Conservation (phyloP, 148 eudicot genomes). For the Gaultheria prostrata region DNA sequence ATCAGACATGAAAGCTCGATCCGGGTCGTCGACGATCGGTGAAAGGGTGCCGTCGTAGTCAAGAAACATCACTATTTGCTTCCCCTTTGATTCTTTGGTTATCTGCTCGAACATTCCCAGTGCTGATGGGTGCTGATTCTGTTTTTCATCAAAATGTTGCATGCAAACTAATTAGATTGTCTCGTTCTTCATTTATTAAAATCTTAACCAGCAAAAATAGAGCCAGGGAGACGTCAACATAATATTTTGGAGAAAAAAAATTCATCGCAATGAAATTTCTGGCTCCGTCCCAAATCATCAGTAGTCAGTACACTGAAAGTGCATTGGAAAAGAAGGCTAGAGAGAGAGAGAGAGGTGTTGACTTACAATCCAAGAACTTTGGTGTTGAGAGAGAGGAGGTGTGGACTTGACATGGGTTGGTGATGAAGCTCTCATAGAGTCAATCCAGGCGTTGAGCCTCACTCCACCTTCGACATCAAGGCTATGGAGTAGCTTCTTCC, state of each 20-base stretch:
- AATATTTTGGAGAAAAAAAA: too few species aligned
- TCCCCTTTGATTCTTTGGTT: constrained; percentile 65
- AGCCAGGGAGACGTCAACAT: too few species aligned
- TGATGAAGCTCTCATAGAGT: constrained; percentile 80
- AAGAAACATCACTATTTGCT: constrained; percentile 69
- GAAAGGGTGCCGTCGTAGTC: constrained; percentile 46
- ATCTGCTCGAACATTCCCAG: constrained; percentile 71
- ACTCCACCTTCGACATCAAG: constrained; percentile 40
- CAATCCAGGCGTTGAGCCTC: constrained; percentile 61
- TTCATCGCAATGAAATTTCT: too few species aligned
- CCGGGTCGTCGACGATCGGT: constrained; percentile 59
- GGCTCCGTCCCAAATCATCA: too few species aligned
- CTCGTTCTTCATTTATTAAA: neutral
- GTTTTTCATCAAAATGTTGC: constrained; percentile 11
- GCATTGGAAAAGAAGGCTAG: neutral
- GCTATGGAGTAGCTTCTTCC: constrained; percentile 46
- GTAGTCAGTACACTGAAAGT: too few species aligned
- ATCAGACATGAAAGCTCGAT: constrained; percentile 73
- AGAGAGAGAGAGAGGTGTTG: constrained; percentile 12
- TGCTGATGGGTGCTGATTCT: constrained; percentile 54
- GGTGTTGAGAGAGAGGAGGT: constrained; percentile 26
- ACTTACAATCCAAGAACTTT: constrained; percentile 45
- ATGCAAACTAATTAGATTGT: neutral
- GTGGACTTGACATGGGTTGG: constrained; percentile 61
- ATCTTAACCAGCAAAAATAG: too few species aligned